phyloP scores from a whole-genome alignment of 108 stramenopile species.

The Phaeodactylum tricornutum region DNA sequence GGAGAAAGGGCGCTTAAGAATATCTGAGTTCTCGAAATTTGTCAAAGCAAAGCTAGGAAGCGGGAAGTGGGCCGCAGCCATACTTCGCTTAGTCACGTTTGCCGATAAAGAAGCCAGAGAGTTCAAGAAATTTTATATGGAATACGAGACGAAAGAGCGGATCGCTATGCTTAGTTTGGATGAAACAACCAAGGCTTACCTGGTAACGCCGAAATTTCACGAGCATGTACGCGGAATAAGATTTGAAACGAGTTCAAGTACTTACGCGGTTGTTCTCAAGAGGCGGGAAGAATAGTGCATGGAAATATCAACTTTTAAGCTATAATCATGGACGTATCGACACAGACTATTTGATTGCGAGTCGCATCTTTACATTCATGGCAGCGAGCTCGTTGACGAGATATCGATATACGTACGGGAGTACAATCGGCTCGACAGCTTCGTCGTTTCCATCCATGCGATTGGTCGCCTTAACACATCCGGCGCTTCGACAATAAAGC shows the following conservation, averaged over 20 bases:
- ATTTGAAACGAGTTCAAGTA: slow-evolving; percentile 15
- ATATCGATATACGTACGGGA: slow-evolving; percentile 98
- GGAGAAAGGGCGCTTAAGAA: slow-evolving; percentile 41
- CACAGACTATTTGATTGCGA: slow-evolving; percentile 66
- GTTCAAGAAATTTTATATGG: slow-evolving; percentile 51
- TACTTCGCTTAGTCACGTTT: slow-evolving; percentile 27
- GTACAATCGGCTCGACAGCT: slow-evolving; percentile 76
- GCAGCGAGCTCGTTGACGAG: slow-evolving; percentile 96
- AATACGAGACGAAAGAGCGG: slow-evolving; percentile 48
- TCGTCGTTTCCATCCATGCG: slow-evolving; percentile 67
- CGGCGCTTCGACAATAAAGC: slow-evolving; percentile 68
- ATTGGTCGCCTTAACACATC: slow-evolving; percentile 49
- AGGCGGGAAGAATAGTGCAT: slow-evolving; percentile 16
- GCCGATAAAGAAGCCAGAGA: slow-evolving; percentile 26
- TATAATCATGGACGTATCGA: no score
- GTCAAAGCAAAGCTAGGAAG: slow-evolving; percentile 37
- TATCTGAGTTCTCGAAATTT: slow-evolving; percentile 51
- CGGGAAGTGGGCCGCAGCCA: slow-evolving; percentile 34
- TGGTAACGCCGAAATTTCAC: slow-evolving; percentile 62
- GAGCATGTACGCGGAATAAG: slow-evolving; percentile 13
- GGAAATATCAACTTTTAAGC: no score
- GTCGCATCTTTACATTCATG: slow-evolving; percentile 94
- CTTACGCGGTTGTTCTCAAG: slow-evolving; percentile 49
- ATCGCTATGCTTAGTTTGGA: slow-evolving; percentile 50
- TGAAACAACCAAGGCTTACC: slow-evolving; percentile 45